Percentiles rank a stretch among this genome's conserved stretches.
These are phyloP conservation scores for Blepharisma undulans DNA, from an alignment of 169 alveolate genomes.

Conservation along the genomic window DNA sequence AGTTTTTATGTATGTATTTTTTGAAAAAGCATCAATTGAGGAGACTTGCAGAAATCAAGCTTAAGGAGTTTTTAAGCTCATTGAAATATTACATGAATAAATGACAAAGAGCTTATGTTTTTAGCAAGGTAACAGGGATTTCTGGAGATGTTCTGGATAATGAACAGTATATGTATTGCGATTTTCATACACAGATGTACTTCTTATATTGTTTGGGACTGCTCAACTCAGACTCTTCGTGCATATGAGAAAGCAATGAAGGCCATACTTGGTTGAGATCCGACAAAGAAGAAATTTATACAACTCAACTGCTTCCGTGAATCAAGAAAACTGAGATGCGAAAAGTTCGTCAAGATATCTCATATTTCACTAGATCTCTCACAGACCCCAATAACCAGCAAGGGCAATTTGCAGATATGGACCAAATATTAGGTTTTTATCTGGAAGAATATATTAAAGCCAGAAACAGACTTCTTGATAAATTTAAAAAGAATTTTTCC, in stretches of 20 bases:
- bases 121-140: slow-evolving; percentile 31
- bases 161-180: background rate
- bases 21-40: background rate
- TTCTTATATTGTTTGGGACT: slow-evolving; percentile 7
- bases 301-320: slow-evolving; percentile 10
- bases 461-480: background rate
- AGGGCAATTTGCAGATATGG: background rate
- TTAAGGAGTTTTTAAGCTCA: slow-evolving; percentile 15
- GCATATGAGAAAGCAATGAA: background rate
- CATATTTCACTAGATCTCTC: background rate
- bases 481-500: background rate
- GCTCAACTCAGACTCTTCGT: background rate
- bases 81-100: slow-evolving; percentile 14
- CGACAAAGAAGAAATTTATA: slow-evolving; percentile 9
- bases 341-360: background rate
- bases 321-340: background rate
- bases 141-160: background rate
- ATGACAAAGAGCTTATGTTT: background rate
- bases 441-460: background rate
- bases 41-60: slow-evolving; percentile 26
- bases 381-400: background rate
- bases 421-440: slow-evolving; percentile 1
- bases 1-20: slow-evolving; percentile 11
- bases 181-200: slow-evolving; percentile 30
- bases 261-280: slow-evolving; percentile 4